Base-by-base conservation (phyloP, 1,284 basidiomycete species). In the Cryptococcus sp. region DNA sequence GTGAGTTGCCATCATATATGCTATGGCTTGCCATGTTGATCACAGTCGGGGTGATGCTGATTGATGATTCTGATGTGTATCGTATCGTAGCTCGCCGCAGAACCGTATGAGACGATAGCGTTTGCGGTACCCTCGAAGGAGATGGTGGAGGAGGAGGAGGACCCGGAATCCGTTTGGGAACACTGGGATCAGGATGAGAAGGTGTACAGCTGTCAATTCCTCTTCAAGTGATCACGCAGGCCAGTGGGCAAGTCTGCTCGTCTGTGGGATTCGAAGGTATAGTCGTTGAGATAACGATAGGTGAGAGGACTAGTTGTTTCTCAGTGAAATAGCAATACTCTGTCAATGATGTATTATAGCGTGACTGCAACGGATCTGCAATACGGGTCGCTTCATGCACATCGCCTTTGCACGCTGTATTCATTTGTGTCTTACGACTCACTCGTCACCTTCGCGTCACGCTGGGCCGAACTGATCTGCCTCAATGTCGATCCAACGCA, bases 91-190 rank as follows among this genome's bases (percentile, higher is more conserved):
- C 90, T 99, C 57, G 96, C 95, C 17, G 94, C 96, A 19, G 96
- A 99, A 72, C 95, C 96, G 6, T 99, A 99, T 76, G 95, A 99
- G 80, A 98, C 93, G 3, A 95, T 99, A 66, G 91, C 94, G 10
- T 99, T 99, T 83, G 91, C 95, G 30, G 91, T 99, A 66, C 96
- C 95, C 47, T 89, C 93, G n/a, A 86, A 91, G 54, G 95, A 98
- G 79, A 95, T 99, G 63, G 95, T 93, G 71, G 75, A 78, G 47
- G 71, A 71, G 47, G 90, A 93, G 64, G 90, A 96, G 77, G 86
- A 88, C 47, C 89, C 91, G 55, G 92, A 95, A 70, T 89, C 88
- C 47, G 88, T 88, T 3, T 97, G 93, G 93, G 93, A 93, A 46
- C 90, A 95, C 73, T 96, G 93, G 93, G 93, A 96, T 77, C 86